Percentiles rank a stretch among this genome's conserved stretches.
Conservation (phyloP, 768 basidiomycete species). For the Calocybe cyanea region DNA sequence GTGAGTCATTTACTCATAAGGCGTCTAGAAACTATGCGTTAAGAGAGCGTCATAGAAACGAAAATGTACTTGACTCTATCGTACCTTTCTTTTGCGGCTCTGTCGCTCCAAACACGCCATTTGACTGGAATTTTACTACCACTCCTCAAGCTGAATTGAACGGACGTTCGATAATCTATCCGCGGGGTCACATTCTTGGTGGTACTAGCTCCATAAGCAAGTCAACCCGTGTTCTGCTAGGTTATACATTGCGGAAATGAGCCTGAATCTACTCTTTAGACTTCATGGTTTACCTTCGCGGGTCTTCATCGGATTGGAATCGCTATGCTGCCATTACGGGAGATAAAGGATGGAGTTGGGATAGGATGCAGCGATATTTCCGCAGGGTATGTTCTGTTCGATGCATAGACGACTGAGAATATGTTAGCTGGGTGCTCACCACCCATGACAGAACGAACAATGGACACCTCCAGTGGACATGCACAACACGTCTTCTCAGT, state of each 20-base stretch:
- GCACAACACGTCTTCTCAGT: slow-evolving; percentile 15
- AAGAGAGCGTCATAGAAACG: slow-evolving; percentile 13
- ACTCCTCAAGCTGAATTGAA: slow-evolving; percentile 19
- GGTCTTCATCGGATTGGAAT: slow-evolving; percentile 29
- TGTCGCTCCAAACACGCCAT: slow-evolving; percentile 11
- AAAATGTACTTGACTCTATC: slow-evolving; percentile 16
- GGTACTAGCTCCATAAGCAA: slow-evolving; percentile 22
- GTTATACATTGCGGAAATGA: not conserved
- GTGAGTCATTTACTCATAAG: slow-evolving; percentile 1
- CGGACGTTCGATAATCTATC: slow-evolving; percentile 16
- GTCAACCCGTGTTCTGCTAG: too few species aligned
- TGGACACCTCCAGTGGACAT: not conserved
- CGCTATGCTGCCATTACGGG: slow-evolving; percentile 26
- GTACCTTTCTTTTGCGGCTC: slow-evolving; percentile 19
- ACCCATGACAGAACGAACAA: not conserved
- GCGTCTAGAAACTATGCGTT: not conserved
- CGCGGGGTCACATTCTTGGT: slow-evolving; percentile 22
- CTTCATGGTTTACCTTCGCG: slow-evolving; percentile 25
- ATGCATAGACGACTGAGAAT: not conserved
- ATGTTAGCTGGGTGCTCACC: too few species aligned
- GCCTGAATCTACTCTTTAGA: slow-evolving; percentile 6
- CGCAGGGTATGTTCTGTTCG: slow-evolving; percentile 14
- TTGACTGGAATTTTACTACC: slow-evolving; percentile 31
- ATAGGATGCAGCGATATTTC: slow-evolving; percentile 24
- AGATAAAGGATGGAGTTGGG: slow-evolving; percentile 30